Base-by-base conservation (phyloP, 805 yeast genomes). In the Barnettozyma wickerhamii region DNA sequence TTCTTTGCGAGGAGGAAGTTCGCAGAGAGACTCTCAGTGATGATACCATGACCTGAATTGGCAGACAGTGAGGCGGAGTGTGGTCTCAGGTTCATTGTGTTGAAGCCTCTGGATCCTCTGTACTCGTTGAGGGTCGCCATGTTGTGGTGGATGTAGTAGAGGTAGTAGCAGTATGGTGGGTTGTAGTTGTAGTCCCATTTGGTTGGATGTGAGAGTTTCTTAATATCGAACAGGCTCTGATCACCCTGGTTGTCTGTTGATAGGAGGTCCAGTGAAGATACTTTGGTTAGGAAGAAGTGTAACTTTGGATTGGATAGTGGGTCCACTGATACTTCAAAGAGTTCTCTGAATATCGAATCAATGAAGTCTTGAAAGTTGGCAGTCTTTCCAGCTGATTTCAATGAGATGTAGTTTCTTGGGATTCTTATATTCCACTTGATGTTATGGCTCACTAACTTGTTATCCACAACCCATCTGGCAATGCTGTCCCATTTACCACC, bases 161-260 rank as follows among this genome's bases (percentile, higher is more conserved):
- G 49, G 47, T 66, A 66, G 34, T 66, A 65, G 13, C 67, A 55
- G 24, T 65, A 56, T 1, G 71, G 67, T 7, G 72, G 71, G 41
- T 67, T 66, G 14, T 58, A 62, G 5, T 58, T 55, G 19, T 47
- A 37, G 0, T 39, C 40, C 71, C 72, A 67, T 49, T 34, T 49
- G 40, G 23, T 41, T 42, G 70, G 70, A 45, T 41, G 52, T 9
- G 32, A 17, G 2, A 54, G 31, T 10, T 41, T 37, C 7, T 41
- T 41, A 14, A 49, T 29, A 34, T 53, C 59, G 37, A 51, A 50
- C 4, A 54, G 28, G 15, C 44, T 41, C 3, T 48, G 43, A 18
- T 55, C 53, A 27, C 39, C 49, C 45, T 21, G 44, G 47, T 41
- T 53, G 51, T 38, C 55, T 19, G 43, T 52, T 27, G 50, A 59